Conservation (phyloP, 2,329 filamentous ascomycete species). For the Alternaria incomplexa region DNA sequence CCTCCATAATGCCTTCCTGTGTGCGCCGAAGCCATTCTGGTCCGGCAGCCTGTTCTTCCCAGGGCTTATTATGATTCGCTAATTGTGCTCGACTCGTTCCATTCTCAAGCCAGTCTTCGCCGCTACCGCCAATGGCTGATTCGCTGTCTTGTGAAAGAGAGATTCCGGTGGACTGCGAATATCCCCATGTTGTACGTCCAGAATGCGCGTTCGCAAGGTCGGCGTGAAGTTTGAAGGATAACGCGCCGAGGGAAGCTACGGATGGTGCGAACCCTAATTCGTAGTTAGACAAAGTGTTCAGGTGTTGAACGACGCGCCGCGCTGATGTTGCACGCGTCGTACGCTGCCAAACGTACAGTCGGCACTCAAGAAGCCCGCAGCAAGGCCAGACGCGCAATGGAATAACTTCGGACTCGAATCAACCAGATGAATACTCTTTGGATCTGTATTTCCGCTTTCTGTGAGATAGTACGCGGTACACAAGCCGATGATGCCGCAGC, state of each 20-base stretch:
- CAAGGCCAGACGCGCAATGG: conserved; percentile 74
- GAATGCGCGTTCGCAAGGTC: conserved; percentile 65
- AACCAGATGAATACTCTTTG: conserved; percentile 62
- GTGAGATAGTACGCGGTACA: conserved; percentile 70
- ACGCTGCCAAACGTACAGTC: conserved; percentile 60
- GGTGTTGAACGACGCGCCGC: neutral
- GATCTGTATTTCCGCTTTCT: conserved; percentile 42
- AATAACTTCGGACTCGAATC: conserved; percentile 68
- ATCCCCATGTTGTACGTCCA: conserved; percentile 66
- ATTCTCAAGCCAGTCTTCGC: conserved; percentile 70
- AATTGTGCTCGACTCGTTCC: conserved; percentile 67
- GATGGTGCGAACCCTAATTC: conserved; percentile 63
- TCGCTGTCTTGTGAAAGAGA: conserved; percentile 60
- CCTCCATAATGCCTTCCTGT: conserved; percentile 63
- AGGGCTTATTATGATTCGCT: conserved; percentile 47
- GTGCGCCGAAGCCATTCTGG: conserved; percentile 66
- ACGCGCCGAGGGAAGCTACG: conserved; percentile 64
- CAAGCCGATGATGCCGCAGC: conserved; percentile 54
- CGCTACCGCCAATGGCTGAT: conserved; percentile 51
- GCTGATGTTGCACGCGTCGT: neutral
- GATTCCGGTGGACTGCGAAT: conserved; percentile 62
- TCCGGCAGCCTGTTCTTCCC: conserved; percentile 34
- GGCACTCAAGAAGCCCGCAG: conserved; percentile 74
- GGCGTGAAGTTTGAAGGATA: conserved; percentile 74
- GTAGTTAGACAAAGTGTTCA: neutral